Percentiles rank a stretch among this genome's conserved stretches.
Conservation (phyloP, 257 asterid species). For the Voacanga thouarsii region DNA sequence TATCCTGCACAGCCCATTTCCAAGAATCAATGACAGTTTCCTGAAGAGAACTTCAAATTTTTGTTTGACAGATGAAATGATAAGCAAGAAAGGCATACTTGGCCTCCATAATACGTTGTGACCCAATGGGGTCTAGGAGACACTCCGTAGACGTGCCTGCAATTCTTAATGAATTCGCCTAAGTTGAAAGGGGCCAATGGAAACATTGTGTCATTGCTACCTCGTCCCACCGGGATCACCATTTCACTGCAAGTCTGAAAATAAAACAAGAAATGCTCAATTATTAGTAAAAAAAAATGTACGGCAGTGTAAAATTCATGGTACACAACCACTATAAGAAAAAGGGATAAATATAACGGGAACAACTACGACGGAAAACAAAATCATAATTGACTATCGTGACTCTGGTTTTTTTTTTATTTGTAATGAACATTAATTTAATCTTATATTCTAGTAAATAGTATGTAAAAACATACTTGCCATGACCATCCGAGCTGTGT, state of each 20-base stretch:
- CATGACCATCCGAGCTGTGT: conserved; percentile 61
- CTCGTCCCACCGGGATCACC: conserved; percentile 37
- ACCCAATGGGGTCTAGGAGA: conserved; percentile 46
- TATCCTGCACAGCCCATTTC: conserved; percentile 31
- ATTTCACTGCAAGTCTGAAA: conserved; percentile 43
- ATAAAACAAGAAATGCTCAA: background rate
- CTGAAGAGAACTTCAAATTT: background rate
- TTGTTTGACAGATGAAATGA: background rate
- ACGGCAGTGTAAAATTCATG: no score
- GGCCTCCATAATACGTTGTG: conserved; percentile 47
- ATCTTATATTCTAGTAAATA: no score
- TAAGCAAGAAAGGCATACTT: conserved; percentile 21
- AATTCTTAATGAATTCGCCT: conserved; percentile 4
- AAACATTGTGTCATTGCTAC: conserved; percentile 35
- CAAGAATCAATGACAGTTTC: background rate
- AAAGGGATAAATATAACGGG: no score
- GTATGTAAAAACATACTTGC: conserved; percentile 47
- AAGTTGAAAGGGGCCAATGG: conserved; percentile 29
- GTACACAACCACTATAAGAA: no score
- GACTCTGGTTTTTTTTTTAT: no score
- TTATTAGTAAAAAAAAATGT: background rate
- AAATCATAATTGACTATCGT: no score
- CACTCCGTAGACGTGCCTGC: conserved; percentile 29
- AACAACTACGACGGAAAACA: no score
- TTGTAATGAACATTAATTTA: no score